Base-by-base conservation (phyloP, 1,139 yeast genomes). In the Kurtzmaniella quercitrusa region DNA sequence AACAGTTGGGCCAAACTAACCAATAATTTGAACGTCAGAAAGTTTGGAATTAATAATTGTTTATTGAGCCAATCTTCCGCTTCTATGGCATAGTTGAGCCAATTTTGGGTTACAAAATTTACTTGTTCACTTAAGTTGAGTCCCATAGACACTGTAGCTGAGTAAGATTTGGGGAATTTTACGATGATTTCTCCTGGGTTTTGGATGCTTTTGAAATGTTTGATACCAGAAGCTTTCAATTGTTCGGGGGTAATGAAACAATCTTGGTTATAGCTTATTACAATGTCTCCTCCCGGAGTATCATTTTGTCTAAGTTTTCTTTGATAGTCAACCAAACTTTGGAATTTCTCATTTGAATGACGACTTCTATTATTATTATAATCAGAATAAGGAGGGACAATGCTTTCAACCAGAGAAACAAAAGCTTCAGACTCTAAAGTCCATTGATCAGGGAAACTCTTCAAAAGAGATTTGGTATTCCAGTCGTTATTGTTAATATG, bases 171-270 rank as follows among this genome's bases (percentile, higher is more conserved):
- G 0, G 90, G 89, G 47, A 65, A 80, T 45, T 75, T 79, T 42
- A 83, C 62, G 3, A 84, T 62, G 47, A 72, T 70, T 40, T 84
- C 85, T 0, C 88, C 87, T 0, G 84, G 81, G 33, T 65, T 66
- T 57, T 84, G 90, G 12, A 71, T 55, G 0, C 77, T 62, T 6
- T 75, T 70, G 39, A 68, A 65, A 31, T 66, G 75, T 7, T 57
- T 63, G 17, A 84, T 81, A 0, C 80, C 82, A 39, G 68, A 53
- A 21, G 63, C 59, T n/a, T 55, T 50, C n/a, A 84, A 58, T 19
- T 67, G 50, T 17, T 66, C 63, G 0, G 88, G 85, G 0, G 79
- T 66, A 8, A 83, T 62, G 45, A 74, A 57, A 31, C 66, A 55
- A 39, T 75, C 79, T 46, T 67, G 73, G 48, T 75, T 68, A 12